Evolutionary conservation across 805 yeast genomes (phyloP).

Genomic region (Monosporozyma siamensis): DNA sequence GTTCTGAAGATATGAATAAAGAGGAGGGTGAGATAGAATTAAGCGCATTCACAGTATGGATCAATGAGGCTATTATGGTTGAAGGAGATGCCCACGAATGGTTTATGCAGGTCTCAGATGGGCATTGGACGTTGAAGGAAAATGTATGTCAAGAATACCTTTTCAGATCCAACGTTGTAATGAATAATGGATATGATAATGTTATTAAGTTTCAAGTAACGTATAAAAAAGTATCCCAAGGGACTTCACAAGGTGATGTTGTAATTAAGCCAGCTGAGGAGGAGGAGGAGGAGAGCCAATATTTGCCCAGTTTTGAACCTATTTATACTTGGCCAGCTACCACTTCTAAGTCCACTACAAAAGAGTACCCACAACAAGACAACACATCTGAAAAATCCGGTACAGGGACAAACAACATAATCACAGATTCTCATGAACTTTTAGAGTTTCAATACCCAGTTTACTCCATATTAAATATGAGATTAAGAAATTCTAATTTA

Average conservation of each 20-base stretch:
- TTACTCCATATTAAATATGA: conserved; percentile 25
- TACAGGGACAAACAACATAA: no score
- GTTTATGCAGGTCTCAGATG: conserved; percentile 7
- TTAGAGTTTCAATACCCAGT: conserved; percentile 18
- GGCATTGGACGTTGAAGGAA: conserved; percentile 16
- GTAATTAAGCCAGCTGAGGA: no score
- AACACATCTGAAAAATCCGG: background rate
- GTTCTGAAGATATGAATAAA: background rate
- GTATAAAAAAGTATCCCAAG: conserved; percentile 5
- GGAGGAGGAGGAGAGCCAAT: conserved; percentile 11
- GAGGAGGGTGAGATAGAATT: background rate
- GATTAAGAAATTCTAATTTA: conserved; percentile 23
- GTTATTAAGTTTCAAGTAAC: conserved; percentile 13
- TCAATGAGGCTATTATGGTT: conserved; percentile 24
- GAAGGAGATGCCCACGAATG: conserved; percentile 4
- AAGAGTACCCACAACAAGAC: background rate
- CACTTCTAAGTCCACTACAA: background rate
- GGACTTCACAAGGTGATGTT: no score
- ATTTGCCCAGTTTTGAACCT: conserved; percentile 23
- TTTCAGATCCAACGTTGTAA: conserved; percentile 25
- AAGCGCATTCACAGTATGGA: conserved; percentile 15
- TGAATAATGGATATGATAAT: conserved; percentile 29
- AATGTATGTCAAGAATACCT: conserved; percentile 13
- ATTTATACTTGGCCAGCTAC: conserved; percentile 12
- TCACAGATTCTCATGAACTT: background rate